Base-by-base conservation (phyloP, 192 early-diverging fungal genomes). In the Rhizoclosmatium globosum region DNA sequence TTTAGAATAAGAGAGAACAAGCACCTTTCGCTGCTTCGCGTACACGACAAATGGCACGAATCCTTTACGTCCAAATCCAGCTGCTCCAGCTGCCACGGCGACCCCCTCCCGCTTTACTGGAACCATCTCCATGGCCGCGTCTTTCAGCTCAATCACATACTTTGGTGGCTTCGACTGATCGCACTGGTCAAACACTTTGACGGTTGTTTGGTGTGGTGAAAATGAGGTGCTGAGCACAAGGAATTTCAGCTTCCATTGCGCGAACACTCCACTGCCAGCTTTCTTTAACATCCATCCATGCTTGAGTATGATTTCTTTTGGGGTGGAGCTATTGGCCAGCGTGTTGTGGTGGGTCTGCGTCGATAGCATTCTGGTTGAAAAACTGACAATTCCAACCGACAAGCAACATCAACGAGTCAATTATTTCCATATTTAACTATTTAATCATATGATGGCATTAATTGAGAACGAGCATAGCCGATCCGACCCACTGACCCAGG, bases 201-300 rank as follows among this genome's bases (percentile, higher is more conserved):
- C 77, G 43, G 62, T 76, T 38, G 58, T 60, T 21, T 3, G 50
- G 13, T 50, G 57, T 39, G 6, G 21, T 47, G 23, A 39, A 41
- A 1, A 38, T 41, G 38, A 15, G 13, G 74, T 53, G n/a, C 46
- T 47, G 38, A 89, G 75, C 2, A 86, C 81, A n/a, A 89, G 48
- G 76, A 83, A 87, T 70, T 89, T 89, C 47, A 82, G 81, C 47
- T 80, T 76, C 84, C 84, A 89, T 41, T 79, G 78, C 19, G 85
- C 64, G 4, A 89, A 77, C 50, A 89, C 79, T 9, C 84, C 81
- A 3, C 81, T 71, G 19, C 85, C 85, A 7, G 83, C 85, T 38
- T 83, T 78, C 50, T 89, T 89, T 46, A 83, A 56, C 48, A 89
- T 82, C 87, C 87, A 88, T 47, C 87, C 84, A 57, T 88, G 87